Evolutionary conservation across 495 filamentous ascomycete genomes (phyloP).

Genomic region (Penicillium robsamsonii): DNA sequence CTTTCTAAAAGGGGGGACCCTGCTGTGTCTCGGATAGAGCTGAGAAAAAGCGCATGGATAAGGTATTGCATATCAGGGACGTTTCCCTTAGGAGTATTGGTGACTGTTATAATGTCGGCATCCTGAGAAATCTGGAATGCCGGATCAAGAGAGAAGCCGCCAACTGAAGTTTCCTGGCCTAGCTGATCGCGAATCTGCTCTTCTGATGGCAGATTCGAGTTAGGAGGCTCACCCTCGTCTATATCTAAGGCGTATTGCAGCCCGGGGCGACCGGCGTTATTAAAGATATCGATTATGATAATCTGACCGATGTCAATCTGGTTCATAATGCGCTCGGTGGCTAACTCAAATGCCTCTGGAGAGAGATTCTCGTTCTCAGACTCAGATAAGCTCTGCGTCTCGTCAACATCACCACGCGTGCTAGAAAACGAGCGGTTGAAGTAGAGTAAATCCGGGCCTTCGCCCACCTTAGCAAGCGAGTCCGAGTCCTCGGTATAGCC

Average conservation of each 20-base stretch:
- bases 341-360: conserved; percentile 12
- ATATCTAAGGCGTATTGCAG: conserved; percentile 9
- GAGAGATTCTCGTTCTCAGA: background rate
- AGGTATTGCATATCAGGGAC: no score
- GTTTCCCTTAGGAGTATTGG: no score
- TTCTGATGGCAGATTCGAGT: background rate
- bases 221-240: conserved; percentile 13
- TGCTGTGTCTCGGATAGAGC: no score
- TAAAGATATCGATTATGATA: conserved; percentile 5
- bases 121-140: no score
- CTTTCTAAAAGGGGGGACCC: no score
- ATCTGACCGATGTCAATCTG: conserved; percentile 12
- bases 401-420: conserved; percentile 2
- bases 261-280: background rate
- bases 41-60: no score
- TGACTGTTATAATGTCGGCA: no score
- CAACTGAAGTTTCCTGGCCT: no score
- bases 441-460: conserved; percentile 14
- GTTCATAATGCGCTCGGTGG: conserved; percentile 4
- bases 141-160: no score
- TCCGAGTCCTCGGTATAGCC: no score
- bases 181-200: no score
- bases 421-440: conserved; percentile 20
- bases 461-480: background rate
- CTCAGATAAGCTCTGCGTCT: background rate